Evolutionary conservation across 2,329 filamentous ascomycete genomes (phyloP).

Genomic region (Fusarium sp.): DNA sequence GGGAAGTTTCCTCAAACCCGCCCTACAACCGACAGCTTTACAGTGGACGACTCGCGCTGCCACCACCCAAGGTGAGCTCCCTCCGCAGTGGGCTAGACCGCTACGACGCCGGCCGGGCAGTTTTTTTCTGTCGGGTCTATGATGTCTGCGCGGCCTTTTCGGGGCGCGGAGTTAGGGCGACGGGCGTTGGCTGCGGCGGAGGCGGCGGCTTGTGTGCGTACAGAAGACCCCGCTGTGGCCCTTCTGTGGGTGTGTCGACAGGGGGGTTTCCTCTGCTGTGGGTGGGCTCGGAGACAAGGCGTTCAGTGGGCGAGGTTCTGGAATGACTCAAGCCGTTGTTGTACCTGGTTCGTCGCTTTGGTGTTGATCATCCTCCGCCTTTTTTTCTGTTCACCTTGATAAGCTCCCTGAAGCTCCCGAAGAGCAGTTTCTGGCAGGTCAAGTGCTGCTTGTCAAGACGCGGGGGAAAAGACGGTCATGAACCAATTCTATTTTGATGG

Average conservation of each 20-base stretch:
- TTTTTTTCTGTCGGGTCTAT: conserved; percentile 13
- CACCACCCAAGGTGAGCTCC: conserved; percentile 12
- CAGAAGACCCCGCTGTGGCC: conserved; percentile 27
- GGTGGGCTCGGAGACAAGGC: conserved; percentile 32
- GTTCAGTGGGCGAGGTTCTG: conserved; percentile 34
- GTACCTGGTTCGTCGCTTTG: conserved; percentile 15
- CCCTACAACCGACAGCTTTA: conserved; percentile 7
- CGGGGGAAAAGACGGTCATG: conserved; percentile 22
- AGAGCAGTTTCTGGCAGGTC: conserved; percentile 14
- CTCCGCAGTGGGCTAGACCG: conserved; percentile 13
- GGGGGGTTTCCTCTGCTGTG: conserved; percentile 30
- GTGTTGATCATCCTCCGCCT: conserved; percentile 16
- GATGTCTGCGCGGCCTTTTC: conserved; percentile 35
- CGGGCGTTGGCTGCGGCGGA: conserved; percentile 24
- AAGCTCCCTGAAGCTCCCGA: conserved; percentile 31
- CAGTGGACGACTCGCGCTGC: conserved; percentile 10
- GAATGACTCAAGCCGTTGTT: conserved; percentile 40
- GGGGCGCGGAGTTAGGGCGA: conserved; percentile 36
- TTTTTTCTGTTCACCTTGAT: conserved; percentile 27
- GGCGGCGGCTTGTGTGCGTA: conserved; percentile 9
- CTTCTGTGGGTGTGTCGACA: conserved; percentile 36
- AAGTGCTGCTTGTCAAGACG: not conserved
- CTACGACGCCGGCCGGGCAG: not conserved
- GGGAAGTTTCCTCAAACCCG: conserved; percentile 24
- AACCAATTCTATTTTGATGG: not conserved